Evolutionary conservation across 371 early-diverging fungal genomes (phyloP), one percentile per base, ranked within the genome.

Genomic region (Apophysomyces sp.): DNA sequence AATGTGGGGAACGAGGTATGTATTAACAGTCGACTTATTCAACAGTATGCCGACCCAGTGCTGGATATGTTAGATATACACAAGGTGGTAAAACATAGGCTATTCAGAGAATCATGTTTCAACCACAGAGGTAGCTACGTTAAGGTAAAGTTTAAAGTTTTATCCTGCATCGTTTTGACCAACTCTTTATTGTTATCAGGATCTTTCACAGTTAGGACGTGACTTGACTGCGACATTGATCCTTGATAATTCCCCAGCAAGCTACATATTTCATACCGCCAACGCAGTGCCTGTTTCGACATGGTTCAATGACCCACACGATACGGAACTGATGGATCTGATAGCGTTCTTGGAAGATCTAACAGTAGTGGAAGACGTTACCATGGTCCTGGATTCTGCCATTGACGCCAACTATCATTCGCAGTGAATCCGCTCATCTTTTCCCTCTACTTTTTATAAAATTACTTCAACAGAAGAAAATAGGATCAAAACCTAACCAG

Each of bases 301-400:
- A 12, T 98, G 98, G 98, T 94, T 96, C 73, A 92, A 93, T 67
- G 96, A 98, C 72, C 90, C 89, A n/a, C 92, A 93, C 68, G 98
- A 97, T 67, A 90, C 93, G 16, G 97, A 95, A 77, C 77, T 97
- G 62, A 74, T 89, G 66, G 96, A 97, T 62, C 77, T 97, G 58
- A 88, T 95, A 53, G 93, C 94, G 12, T 96, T 96, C 77, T 74
- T 97, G 62, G 91, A 90, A 64, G 69, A 75, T 28, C 52, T 71
- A 9, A 62, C 71, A 11, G 60, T 54, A 36, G 69, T 68, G 13
- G 65, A 71, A n/a, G 65, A 75, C 64, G 69, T 70, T 24, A 69
- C 69, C 5, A 62, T 61, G 27, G 59, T 69, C 15, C 56, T 69
- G 12, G 69, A 69, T 54, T 65, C 49, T 26, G 61, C 59, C 41